Base-by-base conservation (phyloP, 202 grass and related monocot genomes). In the Eragrostis tef region DNA sequence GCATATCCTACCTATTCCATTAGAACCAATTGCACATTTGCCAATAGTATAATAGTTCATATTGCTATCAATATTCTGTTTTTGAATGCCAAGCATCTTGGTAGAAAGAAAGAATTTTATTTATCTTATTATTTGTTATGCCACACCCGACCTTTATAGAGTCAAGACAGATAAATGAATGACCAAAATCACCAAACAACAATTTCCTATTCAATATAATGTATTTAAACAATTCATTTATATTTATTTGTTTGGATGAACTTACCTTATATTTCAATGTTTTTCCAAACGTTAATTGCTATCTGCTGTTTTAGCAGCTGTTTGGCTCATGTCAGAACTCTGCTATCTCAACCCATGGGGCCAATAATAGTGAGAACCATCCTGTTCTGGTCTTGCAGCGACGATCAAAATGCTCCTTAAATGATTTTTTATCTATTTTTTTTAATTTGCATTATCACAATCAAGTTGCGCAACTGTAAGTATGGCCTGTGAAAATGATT, bases 401-500 rank as follows among this genome's bases (percentile, higher is more conserved):
- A 77, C 75, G 42, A 73, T 85, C 20, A 71, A 53, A 91, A 81
- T 53, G 70, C 68, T 83, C 80, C 83, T 67, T 68, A 79, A 70
- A 83, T 53, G 27, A 86, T 61, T 84, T 83, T 65, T 80, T 79
- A 77, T 87, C 86, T 81, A n/a, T 47, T 69, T 74, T 20, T 84
- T 39, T n/a, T n/a, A 86, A n/a, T 81, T 91, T 94, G 79, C 81
- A 91, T 87, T 84, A 89, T 85, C 60, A 80, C 78, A 56, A 83
- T 66, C 72, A 85, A 72, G 78, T 70, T 91, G 83, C 87, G 64
- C 82, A 80, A 85, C 56, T 57, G 79, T 78, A 91, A 91, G 71
- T 77, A 71, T 79, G 84, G 89, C 65, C 72, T 87, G 64, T 77
- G 89, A 91, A 91, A 89, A 87, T 86, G 89, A 89, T 84, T 19